phyloP scores from a whole-genome alignment of 2,329 filamentous ascomycete genomes.

The Aspergillus floridensis region DNA sequence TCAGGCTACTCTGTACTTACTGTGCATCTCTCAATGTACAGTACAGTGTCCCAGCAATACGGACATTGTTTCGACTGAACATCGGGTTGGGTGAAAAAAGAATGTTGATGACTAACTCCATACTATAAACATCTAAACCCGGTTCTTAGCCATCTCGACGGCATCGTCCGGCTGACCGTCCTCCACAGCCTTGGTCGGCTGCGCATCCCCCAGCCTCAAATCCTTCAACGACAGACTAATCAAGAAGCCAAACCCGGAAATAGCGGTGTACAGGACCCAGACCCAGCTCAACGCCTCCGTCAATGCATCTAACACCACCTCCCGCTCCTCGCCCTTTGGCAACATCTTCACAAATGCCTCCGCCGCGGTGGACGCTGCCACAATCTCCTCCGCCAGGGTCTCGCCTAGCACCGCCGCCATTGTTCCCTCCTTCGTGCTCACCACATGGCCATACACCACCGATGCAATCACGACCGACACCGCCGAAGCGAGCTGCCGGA shows the following conservation, averaged over 20 bases:
- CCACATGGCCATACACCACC: background rate
- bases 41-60: no score
- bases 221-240: background rate
- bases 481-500: background rate
- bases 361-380: background rate
- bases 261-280: background rate
- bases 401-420: background rate
- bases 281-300: background rate
- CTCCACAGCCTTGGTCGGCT: background rate
- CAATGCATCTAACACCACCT: background rate
- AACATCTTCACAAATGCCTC: background rate
- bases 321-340: background rate
- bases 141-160: background rate
- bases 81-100: no score
- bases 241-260: background rate
- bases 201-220: background rate
- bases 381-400: background rate
- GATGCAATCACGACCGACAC: conserved; percentile 3
- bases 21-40: no score
- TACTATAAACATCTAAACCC: no score
- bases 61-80: no score
- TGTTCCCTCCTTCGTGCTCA: background rate
- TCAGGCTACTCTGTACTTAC: no score
- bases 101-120: no score
- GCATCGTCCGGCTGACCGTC: background rate